A percentile compares a stretch with the other conserved stretches of the same genome.
These are phyloP conservation scores for Dentiscutata heterogama DNA, from an alignment of 371 early-diverging fungal genomes.

Conservation along the genomic window DNA sequence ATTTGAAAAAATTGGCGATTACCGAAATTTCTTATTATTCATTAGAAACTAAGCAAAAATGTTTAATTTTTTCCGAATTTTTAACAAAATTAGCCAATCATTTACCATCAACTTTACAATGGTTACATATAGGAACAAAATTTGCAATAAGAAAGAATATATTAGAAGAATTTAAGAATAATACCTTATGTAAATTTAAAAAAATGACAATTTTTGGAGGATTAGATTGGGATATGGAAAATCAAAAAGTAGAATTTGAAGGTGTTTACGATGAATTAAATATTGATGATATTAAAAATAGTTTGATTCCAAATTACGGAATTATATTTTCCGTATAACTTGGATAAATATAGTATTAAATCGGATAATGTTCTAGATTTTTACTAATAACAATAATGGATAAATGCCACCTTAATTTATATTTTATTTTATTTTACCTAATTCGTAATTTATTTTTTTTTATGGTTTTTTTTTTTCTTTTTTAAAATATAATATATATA, in stretches of 20 bases:
- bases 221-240: conserved; percentile 1
- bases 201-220: neutral
- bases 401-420: too few relatives aligned
- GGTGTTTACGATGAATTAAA: neutral
- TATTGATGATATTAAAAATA: neutral
- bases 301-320: conserved; percentile 3
- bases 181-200: conserved; percentile 5
- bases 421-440: too few relatives aligned
- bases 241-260: neutral
- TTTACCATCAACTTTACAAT: neutral
- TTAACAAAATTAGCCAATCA: neutral
- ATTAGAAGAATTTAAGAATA: neutral
- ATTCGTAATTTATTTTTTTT: too few relatives aligned
- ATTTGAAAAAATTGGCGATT: neutral
- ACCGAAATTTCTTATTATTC: neutral
- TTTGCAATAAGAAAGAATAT: neutral
- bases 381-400: too few relatives aligned
- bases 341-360: too few relatives aligned
- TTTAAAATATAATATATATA: too few relatives aligned
- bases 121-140: conserved; percentile 7
- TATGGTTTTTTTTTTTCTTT: too few relatives aligned
- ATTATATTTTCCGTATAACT: neutral
- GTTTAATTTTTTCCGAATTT: neutral
- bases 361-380: too few relatives aligned
- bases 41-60: neutral